Conservation (phyloP, 106 monocot genomes). For the Agapanthus africanus region DNA sequence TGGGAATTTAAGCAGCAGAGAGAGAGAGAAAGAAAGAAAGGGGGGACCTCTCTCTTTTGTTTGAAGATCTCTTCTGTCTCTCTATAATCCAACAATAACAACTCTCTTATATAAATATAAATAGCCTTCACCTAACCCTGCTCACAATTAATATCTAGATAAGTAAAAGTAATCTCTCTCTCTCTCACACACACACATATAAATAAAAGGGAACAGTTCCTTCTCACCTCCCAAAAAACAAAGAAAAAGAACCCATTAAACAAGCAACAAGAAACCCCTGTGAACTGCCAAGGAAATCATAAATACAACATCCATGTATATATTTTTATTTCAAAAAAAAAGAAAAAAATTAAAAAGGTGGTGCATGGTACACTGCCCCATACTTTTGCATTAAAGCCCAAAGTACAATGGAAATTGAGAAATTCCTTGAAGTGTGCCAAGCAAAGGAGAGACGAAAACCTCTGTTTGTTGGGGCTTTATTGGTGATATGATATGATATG, state of each 20-base stretch:
- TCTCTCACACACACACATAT: conserved; percentile 8
- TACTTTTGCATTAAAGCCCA: conserved; percentile 41
- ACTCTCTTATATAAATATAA: neutral
- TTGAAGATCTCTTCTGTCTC: conserved; percentile 12
- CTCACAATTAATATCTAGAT: conserved; percentile 21
- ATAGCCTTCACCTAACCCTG: conserved; percentile 27
- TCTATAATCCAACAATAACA: too few species aligned
- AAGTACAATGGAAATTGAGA: conserved; percentile 78
- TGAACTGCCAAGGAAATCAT: neutral
- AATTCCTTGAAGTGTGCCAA: conserved; percentile 48
- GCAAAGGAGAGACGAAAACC: conserved; percentile 37
- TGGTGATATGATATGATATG: conserved; percentile 29
- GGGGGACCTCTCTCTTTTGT: conserved; percentile 1
- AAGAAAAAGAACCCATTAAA: conserved; percentile 18
- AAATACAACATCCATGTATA: conserved; percentile 6
- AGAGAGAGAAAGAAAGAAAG: neutral
- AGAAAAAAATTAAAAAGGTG: too few species aligned
- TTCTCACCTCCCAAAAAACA: too few species aligned
- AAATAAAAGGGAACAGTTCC: conserved; percentile 13
- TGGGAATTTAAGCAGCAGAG: conserved; percentile 5
- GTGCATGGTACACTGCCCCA: conserved; percentile 15
- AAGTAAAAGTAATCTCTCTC: neutral
- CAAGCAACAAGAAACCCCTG: conserved; percentile 30
- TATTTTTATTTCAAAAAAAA: too few species aligned
- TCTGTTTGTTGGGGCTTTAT: conserved; percentile 41